Base-by-base conservation (phyloP, 768 basidiomycete genomes). In the Psilocybe cubensis region DNA sequence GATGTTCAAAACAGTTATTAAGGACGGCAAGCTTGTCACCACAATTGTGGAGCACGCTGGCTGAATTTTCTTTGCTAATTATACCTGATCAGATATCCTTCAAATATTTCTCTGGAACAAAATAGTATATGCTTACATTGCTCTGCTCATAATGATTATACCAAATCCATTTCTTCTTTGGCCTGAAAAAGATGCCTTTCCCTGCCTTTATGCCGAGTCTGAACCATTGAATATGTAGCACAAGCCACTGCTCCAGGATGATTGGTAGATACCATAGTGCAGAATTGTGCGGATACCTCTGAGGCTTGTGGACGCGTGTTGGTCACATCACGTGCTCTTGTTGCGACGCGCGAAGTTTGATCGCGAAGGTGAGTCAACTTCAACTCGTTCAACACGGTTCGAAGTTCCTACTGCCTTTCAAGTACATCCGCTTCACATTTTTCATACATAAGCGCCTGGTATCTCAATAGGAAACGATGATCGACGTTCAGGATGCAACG, bases 1-100 rank as follows among this genome's bases (percentile, higher is more conserved):
- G 76, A 98, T 97, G 92, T 79, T 99, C 72, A 93, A 85, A 80
- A 92, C 92, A 18, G 82, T 86, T 31, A 78, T 99, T 24, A 76
- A 84, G 68, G 76, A 82, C 59, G 96, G 96, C 10, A 96, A 91
- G 73, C 75, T 98, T 56, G 83, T 94, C 33, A 98, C 96, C 17
- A 87, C 78, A 11, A 84, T 97, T 24, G 91, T 98, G 8, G 95
- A 98, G 72, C 96, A 98, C 64, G 74, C 74, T 63, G 88, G 88
- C 42, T 90, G 51, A 64, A 40, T 38, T 38, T 38, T 38, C n/a
- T 14, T 38, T 17, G 35, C 28, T 20, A 8, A 28, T 14, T 18
- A n/a, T 6, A 28, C 45, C 45, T 29, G 24, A 4, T 24, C 20
- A 48, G 8, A 48, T 25, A 48, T 18, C 46, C 28, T 27, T n/a